Conservation (phyloP, 495 filamentous ascomycete genomes). For the Usnea hakonensis region DNA sequence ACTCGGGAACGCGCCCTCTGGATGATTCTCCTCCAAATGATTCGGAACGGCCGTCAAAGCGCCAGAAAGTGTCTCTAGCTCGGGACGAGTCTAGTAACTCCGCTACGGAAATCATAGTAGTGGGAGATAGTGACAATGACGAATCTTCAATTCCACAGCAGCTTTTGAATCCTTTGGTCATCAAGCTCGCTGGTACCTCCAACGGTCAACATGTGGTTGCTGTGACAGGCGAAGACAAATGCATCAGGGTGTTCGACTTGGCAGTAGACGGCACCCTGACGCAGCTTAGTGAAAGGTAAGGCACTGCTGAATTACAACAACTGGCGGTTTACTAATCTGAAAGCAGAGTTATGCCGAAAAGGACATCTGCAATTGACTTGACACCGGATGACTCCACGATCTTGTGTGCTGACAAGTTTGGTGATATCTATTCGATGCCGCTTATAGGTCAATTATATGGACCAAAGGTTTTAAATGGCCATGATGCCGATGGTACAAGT, state of each 20-base stretch:
- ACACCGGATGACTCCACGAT: slow-evolving; percentile 61
- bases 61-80: slow-evolving; percentile 38
- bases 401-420: slow-evolving; percentile 85
- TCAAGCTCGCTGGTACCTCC: slow-evolving; percentile 44
- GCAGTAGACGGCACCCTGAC: slow-evolving; percentile 51
- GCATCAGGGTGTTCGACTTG: slow-evolving; percentile 70
- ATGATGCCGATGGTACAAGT: not conserved
- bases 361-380: slow-evolving; percentile 66
- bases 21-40: slow-evolving; percentile 10
- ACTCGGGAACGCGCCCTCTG: not conserved
- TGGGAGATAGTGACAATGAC: slow-evolving; percentile 21
- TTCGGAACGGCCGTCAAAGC: slow-evolving; percentile 44
- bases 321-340: slow-evolving; percentile 14
- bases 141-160: slow-evolving; percentile 26
- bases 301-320: not conserved
- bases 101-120: slow-evolving; percentile 22
- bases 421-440: slow-evolving; percentile 88
- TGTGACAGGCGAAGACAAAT: slow-evolving; percentile 84
- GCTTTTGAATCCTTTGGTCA: slow-evolving; percentile 27
- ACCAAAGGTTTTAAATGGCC: not conserved
- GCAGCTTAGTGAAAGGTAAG: slow-evolving; percentile 66
- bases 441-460: slow-evolving; percentile 37
- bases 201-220: slow-evolving; percentile 62
- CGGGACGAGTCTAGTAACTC: slow-evolving; percentile 20
- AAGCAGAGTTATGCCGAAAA: slow-evolving; percentile 76